phyloP scores from a whole-genome alignment of 805 yeast genomes.

The Lachancea nothofagi region DNA sequence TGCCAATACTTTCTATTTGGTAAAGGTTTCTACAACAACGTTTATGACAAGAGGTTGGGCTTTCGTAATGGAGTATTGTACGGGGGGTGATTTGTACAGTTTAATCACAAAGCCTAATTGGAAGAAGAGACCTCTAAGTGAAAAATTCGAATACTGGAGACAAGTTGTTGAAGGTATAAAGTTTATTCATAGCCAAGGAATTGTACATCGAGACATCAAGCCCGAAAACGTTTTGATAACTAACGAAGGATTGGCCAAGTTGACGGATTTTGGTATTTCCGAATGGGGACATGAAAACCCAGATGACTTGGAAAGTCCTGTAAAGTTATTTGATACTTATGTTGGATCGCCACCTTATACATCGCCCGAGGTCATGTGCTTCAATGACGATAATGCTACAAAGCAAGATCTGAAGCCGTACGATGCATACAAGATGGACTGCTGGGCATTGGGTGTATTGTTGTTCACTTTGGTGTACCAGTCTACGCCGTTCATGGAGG shows the following conservation, averaged over 20 bases:
- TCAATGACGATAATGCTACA: conserved; percentile 35
- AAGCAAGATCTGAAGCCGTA: conserved; percentile 35
- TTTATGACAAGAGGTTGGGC: conserved; percentile 69
- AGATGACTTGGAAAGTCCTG: conserved; percentile 42
- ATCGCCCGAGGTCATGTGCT: conserved; percentile 67
- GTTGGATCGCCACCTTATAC: conserved; percentile 81
- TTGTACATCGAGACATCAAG: conserved; percentile 69
- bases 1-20: conserved; percentile 47
- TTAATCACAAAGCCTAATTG: conserved; percentile 53
- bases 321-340: conserved; percentile 38
- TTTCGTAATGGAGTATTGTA: conserved; percentile 58
- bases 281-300: conserved; percentile 54
- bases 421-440: conserved; percentile 64
- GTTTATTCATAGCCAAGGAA: conserved; percentile 57
- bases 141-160: conserved; percentile 62
- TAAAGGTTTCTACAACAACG: conserved; percentile 52
- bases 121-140: conserved; percentile 46
- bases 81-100: conserved; percentile 56
- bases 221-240: conserved; percentile 68
- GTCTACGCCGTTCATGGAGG: conserved; percentile 54
- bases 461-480: conserved; percentile 55
- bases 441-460: conserved; percentile 69
- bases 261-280: conserved; percentile 75
- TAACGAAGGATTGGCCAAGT: conserved; percentile 53
- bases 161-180: conserved; percentile 59